phyloP scores from a whole-genome alignment of 1,284 basidiomycete genomes.

The Puccinia brachypodii region DNA sequence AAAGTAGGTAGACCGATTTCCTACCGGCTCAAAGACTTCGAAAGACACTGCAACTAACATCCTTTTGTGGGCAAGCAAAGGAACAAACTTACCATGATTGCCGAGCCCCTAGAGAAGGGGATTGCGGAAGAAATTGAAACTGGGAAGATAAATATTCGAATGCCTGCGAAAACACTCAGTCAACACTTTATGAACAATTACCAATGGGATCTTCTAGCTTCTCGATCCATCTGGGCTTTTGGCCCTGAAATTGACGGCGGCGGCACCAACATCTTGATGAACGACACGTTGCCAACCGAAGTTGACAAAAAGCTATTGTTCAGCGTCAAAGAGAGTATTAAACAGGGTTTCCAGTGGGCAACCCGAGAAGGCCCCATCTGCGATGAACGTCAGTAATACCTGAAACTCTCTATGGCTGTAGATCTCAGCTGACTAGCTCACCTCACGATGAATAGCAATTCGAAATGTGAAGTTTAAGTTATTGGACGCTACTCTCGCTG shows the following conservation, averaged over 20 bases:
- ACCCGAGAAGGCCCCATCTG: constrained; percentile 94
- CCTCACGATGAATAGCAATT: constrained; percentile 67
- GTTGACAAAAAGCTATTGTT: constrained; percentile 89
- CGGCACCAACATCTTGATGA: constrained; percentile 81
- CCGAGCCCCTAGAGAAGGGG: constrained; percentile 88
- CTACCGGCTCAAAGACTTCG: constrained; percentile 43
- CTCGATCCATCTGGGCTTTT: constrained; percentile 99
- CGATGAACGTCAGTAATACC: constrained; percentile 80
- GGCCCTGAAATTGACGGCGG: constrained; percentile 87
- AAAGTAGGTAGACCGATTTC: constrained; percentile 65
- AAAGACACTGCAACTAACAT: constrained; percentile 2
- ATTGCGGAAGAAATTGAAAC: constrained; percentile 91
- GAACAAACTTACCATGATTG: constrained; percentile 97
- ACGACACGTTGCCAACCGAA: constrained; percentile 93
- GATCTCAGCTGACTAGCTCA: background rate
- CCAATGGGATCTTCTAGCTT: constrained; percentile 96
- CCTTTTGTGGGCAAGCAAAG: constrained; percentile 59
- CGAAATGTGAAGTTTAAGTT: constrained; percentile 98
- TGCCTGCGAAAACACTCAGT: constrained; percentile 88
- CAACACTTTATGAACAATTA: constrained; percentile 94
- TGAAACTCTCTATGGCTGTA: background rate
- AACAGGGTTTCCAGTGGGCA: constrained; percentile 99
- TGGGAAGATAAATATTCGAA: constrained; percentile 84
- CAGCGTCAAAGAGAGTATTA: constrained; percentile 88
- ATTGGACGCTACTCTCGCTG: constrained; percentile 82